Evolutionary conservation across 805 yeast species (phyloP).

Genomic region (Suhomyces sp.): DNA sequence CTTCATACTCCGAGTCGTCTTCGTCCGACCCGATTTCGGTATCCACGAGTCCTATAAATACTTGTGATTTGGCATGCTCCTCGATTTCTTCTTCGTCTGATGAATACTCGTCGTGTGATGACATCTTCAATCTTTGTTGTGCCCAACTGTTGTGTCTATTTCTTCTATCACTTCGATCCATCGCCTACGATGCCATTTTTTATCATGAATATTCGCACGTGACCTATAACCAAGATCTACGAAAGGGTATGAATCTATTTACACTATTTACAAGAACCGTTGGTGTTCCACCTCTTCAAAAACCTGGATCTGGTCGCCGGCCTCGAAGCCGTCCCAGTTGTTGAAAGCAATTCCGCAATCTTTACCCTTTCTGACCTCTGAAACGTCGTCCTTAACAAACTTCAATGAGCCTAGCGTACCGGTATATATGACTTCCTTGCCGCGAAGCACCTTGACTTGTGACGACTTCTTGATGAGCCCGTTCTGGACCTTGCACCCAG

Average conservation of each 20-base stretch:
- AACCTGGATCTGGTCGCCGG: constrained; percentile 73
- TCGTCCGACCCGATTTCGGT: constrained; percentile 46
- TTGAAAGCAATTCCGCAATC: constrained; percentile 87
- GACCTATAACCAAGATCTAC: neutral
- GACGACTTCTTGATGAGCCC: constrained; percentile 67
- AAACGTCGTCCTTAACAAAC: constrained; percentile 75
- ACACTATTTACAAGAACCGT: constrained; percentile 53
- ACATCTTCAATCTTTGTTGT: constrained; percentile 18
- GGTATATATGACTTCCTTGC: constrained; percentile 42
- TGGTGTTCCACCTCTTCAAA: constrained; percentile 58
- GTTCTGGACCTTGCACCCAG: constrained; percentile 78
- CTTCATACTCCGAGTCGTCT: constrained; percentile 37
- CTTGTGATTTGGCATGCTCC: constrained; percentile 32
- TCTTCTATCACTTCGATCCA: neutral
- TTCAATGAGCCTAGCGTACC: constrained; percentile 74
- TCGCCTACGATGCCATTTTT: neutral
- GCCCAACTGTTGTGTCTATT: neutral
- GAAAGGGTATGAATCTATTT: neutral
- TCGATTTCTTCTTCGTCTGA: constrained; percentile 48
- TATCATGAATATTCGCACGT: neutral
- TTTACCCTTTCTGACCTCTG: constrained; percentile 74
- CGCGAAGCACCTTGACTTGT: constrained; percentile 55
- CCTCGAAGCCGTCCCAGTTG: constrained; percentile 63
- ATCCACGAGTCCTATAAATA: constrained; percentile 65
- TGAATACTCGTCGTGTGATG: constrained; percentile 48